These are phyloP conservation scores for Xerocomus potaroensis DNA, from an alignment of 768 basidiomycete species.

Conservation along the genomic window DNA sequence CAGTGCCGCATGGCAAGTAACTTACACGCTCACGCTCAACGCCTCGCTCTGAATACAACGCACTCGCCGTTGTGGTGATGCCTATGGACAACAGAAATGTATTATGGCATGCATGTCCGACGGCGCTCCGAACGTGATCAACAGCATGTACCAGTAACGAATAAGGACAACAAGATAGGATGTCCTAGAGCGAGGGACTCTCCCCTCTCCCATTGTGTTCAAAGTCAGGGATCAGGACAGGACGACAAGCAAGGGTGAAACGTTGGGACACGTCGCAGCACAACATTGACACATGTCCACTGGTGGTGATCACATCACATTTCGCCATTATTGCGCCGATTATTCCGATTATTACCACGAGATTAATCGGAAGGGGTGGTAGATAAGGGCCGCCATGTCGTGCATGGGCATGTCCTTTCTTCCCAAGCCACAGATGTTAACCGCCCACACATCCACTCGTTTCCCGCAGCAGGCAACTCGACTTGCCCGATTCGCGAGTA, in stretches of 20 bases:
- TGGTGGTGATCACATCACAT: background rate
- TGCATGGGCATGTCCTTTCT: background rate
- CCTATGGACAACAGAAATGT: too few species aligned
- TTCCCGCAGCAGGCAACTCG: conserved; percentile 5
- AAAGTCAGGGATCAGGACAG: too few species aligned
- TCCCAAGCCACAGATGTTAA: conserved; percentile 5
- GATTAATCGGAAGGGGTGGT: background rate
- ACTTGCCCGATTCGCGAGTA: conserved; percentile 22
- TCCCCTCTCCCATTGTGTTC: conserved; percentile 52
- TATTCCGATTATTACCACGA: conserved; percentile 1
- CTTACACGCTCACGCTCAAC: too few species aligned
- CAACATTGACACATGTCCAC: background rate
- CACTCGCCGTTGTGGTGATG: too few species aligned
- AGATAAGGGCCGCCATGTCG: background rate
- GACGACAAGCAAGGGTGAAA: too few species aligned
- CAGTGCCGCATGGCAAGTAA: too few species aligned
- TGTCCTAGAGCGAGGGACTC: conserved; percentile 60
- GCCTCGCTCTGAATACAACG: too few species aligned
- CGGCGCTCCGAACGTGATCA: background rate
- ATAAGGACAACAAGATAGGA: conserved; percentile 38
- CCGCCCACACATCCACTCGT: conserved; percentile 1
- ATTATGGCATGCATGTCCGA: background rate
- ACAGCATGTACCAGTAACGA: background rate
- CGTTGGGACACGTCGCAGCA: too few species aligned
- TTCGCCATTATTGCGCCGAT: conserved; percentile 13